phyloP scores from a whole-genome alignment of 257 asterid genomes.

The Ophiorrhiza pumila region DNA sequence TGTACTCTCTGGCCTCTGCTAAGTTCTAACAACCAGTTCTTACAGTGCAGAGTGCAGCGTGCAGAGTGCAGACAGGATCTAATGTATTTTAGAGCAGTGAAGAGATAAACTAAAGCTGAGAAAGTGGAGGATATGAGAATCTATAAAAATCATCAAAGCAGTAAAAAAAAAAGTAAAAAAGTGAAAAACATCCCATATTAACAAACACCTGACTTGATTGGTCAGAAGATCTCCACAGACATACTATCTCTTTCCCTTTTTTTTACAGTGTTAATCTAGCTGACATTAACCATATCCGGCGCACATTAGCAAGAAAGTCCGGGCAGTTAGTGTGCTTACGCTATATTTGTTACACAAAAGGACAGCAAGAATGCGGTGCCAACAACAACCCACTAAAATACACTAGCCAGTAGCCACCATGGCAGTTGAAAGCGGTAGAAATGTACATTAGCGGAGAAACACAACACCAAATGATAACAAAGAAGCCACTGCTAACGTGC shows the following conservation, averaged over 20 bases:
- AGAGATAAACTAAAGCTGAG: neutral
- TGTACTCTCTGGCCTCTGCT: neutral
- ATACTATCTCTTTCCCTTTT: neutral
- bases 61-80: constrained; percentile 12
- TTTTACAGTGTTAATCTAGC: constrained; percentile 11
- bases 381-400: constrained; percentile 17
- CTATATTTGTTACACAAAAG: neutral
- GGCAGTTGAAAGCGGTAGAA: neutral
- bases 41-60: constrained; percentile 11
- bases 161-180: constrained; percentile 6
- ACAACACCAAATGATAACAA: neutral
- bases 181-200: constrained; percentile 7
- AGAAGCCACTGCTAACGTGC: constrained; percentile 19
- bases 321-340: neutral
- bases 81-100: neutral
- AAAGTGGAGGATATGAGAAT: constrained; percentile 13
- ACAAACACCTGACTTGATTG: constrained; percentile 11
- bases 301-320: constrained; percentile 15
- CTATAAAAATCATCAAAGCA: neutral
- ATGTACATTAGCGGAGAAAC: neutral
- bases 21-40: neutral
- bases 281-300: constrained; percentile 13
- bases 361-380: neutral
- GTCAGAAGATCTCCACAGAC: constrained; percentile 4
- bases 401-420: constrained; percentile 8